Base-by-base conservation (phyloP, 2,329 filamentous ascomycete genomes). In the Calonectria crousiana region DNA sequence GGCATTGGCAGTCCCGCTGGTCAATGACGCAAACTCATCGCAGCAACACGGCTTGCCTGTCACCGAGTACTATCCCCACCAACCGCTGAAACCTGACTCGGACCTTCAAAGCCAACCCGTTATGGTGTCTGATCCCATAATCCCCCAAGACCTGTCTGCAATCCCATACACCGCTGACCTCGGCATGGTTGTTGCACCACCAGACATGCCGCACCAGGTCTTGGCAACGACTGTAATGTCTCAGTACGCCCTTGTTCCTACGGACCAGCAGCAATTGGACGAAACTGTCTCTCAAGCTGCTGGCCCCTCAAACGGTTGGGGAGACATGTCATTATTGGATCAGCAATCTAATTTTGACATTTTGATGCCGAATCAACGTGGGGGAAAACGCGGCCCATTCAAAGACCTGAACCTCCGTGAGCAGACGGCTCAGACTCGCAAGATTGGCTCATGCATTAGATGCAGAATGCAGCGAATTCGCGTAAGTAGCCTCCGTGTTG, bases 401-500 rank as follows among this genome's bases (percentile, higher is more conserved):
- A 89, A 87, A 73, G 88, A 90, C 67, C 84, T 86, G n/a, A 83
- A 83, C 13, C 84, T 88, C 36, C 87, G 90, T 30, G 85, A 90
- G 74, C 85, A 88, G 76, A 92, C 90, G 0, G 91, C 91, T 0
- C 85, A 88, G 71, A 92, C 90, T 2, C 86, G 91, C 73, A 89
- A 88, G 69, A 89, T 90, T 23, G 90, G 90, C 11, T 91, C 89
- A 26, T 92, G 91, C 78, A 89, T 92, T 72, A 86, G 90, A 56
- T 92, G 91, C 75, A 87, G 89, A 65, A 91, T 92, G 89, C 91
- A 92, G 76, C 87, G 90, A 53, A 92, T 92, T 77, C 87, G 91
- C 64, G 90, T 92, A 82, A 87, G 89, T 84, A 44, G 23, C 18
- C n/a, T 18, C 28, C 10, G 47, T 44, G 4, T 64, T 32, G 30